Evolutionary conservation across 73 alveolate genomes (phyloP).

Genomic region (Paramecium biaurelia): DNA sequence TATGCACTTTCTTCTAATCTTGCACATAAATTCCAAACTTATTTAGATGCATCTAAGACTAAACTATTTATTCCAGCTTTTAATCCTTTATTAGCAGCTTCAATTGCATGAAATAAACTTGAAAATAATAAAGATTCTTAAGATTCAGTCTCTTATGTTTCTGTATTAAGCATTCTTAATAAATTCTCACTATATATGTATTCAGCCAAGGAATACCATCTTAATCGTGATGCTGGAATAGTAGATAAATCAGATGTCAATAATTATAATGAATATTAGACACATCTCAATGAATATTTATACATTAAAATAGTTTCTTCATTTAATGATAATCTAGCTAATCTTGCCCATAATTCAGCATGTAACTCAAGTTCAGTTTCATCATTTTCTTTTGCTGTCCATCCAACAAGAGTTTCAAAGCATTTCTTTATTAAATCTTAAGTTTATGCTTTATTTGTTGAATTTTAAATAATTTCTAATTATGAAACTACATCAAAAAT

Average conservation of each 20-base stretch:
- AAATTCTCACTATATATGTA: conserved; percentile 93
- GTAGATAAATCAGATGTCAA: conserved; percentile 52
- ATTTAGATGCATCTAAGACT: conserved; percentile 78
- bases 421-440: conserved; percentile 87
- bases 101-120: conserved; percentile 84
- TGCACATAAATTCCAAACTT: conserved; percentile 85
- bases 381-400: conserved; percentile 91
- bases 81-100: conserved; percentile 81
- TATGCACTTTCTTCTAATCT: conserved; percentile 74
- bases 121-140: conserved; percentile 84
- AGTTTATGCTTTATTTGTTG: conserved; percentile 67
- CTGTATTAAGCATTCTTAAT: conserved; percentile 90
- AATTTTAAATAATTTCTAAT: conserved; percentile 69
- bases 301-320: conserved; percentile 77
- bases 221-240: conserved; percentile 87
- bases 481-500: conserved; percentile 59
- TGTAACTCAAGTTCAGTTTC: conserved; percentile 95
- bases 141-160: conserved; percentile 93
- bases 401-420: conserved; percentile 80
- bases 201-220: conserved; percentile 98
- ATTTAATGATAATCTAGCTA: conserved; percentile 88
- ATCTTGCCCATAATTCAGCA: conserved; percentile 98
- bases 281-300: conserved; percentile 93
- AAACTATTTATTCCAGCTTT: conserved; percentile 76
- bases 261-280: conserved; percentile 81